A percentile compares a stretch with the other conserved stretches of the same genome.
These are phyloP conservation scores for Alternaria sp. DNA, from an alignment of 2,329 filamentous ascomycete species.

Conservation along the genomic window DNA sequence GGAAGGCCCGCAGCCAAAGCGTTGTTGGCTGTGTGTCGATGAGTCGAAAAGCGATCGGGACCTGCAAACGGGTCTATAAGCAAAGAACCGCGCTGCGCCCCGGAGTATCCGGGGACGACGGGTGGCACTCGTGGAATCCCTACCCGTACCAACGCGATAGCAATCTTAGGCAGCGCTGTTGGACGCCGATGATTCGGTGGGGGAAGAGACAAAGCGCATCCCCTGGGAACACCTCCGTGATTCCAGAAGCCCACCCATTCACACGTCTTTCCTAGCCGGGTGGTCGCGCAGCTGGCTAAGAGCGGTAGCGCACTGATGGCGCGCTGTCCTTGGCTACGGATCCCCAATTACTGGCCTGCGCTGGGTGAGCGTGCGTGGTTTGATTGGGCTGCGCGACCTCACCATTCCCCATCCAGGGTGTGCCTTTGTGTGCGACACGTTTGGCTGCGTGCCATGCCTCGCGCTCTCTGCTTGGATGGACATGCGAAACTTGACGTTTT, in stretches of 20 bases:
- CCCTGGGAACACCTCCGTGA: constrained; percentile 1
- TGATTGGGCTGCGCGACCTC: constrained; percentile 22
- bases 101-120: constrained; percentile 10
- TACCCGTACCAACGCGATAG: constrained; percentile 1
- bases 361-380: constrained; percentile 19
- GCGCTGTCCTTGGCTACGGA: constrained; percentile 10
- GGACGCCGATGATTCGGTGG: constrained; percentile 22
- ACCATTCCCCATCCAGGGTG: not conserved
- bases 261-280: constrained; percentile 22
- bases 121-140: constrained; percentile 21
- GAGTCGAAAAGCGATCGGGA: constrained; percentile 19
- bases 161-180: constrained; percentile 15
- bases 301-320: constrained; percentile 4
- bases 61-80: constrained; percentile 20
- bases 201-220: constrained; percentile 6
- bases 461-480: constrained; percentile 10
- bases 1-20: constrained; percentile 20
- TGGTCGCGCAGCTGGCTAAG: constrained; percentile 13
- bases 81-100: constrained; percentile 15
- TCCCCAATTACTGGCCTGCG: constrained; percentile 18
- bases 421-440: constrained; percentile 6
- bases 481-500: constrained; percentile 5
- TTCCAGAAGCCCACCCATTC: constrained; percentile 18
- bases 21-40: constrained; percentile 11
- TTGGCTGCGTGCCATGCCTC: constrained; percentile 17